Evolutionary conservation across 169 alveolate genomes (phyloP).

Genomic region (Cryptosporidium canis): DNA sequence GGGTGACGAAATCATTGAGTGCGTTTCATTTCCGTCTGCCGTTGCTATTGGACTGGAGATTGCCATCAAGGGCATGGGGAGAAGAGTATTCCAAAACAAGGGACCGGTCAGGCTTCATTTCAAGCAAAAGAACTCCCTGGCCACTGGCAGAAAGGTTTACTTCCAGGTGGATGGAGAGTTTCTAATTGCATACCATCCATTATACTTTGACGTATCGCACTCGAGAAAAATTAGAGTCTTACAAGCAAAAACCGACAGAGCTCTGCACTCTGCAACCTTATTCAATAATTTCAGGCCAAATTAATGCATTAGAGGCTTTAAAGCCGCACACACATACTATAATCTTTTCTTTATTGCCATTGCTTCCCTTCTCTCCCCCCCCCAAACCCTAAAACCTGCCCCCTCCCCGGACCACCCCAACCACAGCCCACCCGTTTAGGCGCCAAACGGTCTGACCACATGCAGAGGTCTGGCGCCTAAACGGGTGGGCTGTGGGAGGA

Average conservation of each 20-base stretch:
- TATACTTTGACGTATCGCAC: conserved; percentile 50
- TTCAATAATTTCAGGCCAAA: background rate
- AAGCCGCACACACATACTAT: too few relatives aligned
- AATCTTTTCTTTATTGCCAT: too few relatives aligned
- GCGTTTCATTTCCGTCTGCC: conserved; percentile 72
- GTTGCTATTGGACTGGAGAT: conserved; percentile 74
- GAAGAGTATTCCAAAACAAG: conserved; percentile 60
- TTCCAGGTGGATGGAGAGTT: conserved; percentile 84
- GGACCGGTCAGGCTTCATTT: conserved; percentile 59
- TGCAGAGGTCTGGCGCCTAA: too few relatives aligned
- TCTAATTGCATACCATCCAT: conserved; percentile 61
- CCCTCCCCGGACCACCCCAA: background rate
- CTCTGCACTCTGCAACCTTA: conserved; percentile 20
- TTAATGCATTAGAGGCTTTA: background rate
- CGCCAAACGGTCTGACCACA: background rate
- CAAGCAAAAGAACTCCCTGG: conserved; percentile 53
- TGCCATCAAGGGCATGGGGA: conserved; percentile 67
- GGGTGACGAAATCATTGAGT: conserved; percentile 74
- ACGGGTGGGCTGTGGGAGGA: too few relatives aligned
- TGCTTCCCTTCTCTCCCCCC: too few relatives aligned
- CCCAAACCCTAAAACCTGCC: background rate
- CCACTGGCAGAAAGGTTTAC: conserved; percentile 76
- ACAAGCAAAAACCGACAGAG: conserved; percentile 30
- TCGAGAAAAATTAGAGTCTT: conserved; percentile 49
- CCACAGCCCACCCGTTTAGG: background rate